A percentile compares a stretch with the other conserved stretches of the same genome.
phyloP scores from a whole-genome alignment of 768 basidiomycete species.

The Tricholoma sp. region DNA sequence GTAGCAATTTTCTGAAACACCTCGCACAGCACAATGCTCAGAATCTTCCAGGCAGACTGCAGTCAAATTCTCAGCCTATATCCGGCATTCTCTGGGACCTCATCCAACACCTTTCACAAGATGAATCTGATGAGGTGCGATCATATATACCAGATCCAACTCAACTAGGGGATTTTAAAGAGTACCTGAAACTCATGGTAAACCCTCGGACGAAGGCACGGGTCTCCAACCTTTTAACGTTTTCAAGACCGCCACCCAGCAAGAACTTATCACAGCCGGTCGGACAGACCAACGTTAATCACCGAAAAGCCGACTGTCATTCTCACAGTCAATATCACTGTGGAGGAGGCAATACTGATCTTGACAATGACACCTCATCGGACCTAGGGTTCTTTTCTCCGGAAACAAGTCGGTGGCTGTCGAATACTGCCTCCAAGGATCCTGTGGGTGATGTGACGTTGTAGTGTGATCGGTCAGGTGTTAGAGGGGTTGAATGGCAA shows the following conservation, averaged over 20 bases:
- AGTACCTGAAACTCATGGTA: not conserved
- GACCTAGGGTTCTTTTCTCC: not conserved
- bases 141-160: conserved; percentile 45
- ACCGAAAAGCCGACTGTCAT: not conserved
- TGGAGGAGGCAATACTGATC: not conserved
- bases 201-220: not conserved
- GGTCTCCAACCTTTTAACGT: conserved; percentile 20
- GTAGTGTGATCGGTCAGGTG: not conserved
- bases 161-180: not conserved
- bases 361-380: not conserved
- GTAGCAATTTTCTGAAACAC: conserved; percentile 27
- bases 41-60: conserved; percentile 22
- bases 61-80: conserved; percentile 22
- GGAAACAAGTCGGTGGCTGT: not conserved
- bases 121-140: conserved; percentile 57
- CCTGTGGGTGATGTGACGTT: not conserved
- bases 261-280: not conserved
- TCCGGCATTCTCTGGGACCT: conserved; percentile 34
- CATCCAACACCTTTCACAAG: conserved; percentile 43
- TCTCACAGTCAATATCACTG: conserved; percentile 2
- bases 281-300: not conserved
- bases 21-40: conserved; percentile 3
- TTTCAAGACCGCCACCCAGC: conserved; percentile 32
- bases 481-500: not conserved
- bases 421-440: not conserved